Evolutionary conservation across 1,139 yeast species (phyloP), one percentile per base, ranked within the genome.

Genomic region (Blastobotrys capitulatus): DNA sequence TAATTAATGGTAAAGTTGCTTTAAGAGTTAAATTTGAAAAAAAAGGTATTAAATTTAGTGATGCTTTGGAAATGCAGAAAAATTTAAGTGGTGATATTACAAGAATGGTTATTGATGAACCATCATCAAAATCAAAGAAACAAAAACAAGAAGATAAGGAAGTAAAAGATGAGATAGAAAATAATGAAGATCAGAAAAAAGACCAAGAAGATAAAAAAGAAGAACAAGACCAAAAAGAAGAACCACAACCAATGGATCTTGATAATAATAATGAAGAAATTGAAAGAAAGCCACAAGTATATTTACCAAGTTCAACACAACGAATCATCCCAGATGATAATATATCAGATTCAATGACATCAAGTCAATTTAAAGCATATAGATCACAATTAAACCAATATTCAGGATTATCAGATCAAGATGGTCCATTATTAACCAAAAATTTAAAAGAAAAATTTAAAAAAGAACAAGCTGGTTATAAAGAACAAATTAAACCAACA

Each of bases 401-500:
- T 52, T 54, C 61, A 6, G 57, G 57, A 19, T 49, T 60, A 20
- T 44, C 54, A 48, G 39, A 57, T 20, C 44, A 38, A 13, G 62
- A 60, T 18, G 60, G 61, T 6, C 69, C 67, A 5, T 52, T 66
- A 19, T 51, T 65, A 53, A 65, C 70, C 12, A 59, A 59, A 46
- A 53, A 61, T 3, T 52, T 66, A 45, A 55, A 66, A 10, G 60
- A 58, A 45, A 54, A 58, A 22, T 56, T 54, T 20, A 50, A 20
- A 35, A 42, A 15, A 52, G 57, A 27, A 47, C 52, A 9, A 52
- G 66, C 9, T 53, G 71, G 20, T 53, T 67, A n/a, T 53, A 66
- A 31, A 52, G 67, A 10, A 71, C 71, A 0, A 68, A 66, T 44
- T 65, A 63, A 46, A 56, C 66, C 52, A 7, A 44, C 51, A 20